Evolutionary conservation across 345 rosid genomes (phyloP).

Genomic region (Corchorus olitorius): DNA sequence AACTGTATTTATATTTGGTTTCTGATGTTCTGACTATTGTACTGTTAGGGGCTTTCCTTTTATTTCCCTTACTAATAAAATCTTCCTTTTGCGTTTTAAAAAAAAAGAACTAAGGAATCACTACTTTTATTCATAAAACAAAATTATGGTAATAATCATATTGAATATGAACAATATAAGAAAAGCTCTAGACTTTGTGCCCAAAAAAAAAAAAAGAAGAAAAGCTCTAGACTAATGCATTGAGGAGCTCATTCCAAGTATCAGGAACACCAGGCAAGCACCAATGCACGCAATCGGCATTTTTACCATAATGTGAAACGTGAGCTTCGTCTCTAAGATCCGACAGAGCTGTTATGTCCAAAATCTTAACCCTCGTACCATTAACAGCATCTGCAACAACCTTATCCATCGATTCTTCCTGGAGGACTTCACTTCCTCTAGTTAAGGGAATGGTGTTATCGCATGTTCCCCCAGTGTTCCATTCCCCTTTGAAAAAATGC

Average conservation of each 20-base stretch:
- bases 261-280: constrained; percentile 58
- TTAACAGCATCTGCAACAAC: constrained; percentile 24
- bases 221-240: constrained; percentile 29
- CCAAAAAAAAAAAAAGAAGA: too few relatives aligned
- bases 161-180: too few relatives aligned
- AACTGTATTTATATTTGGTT: too few relatives aligned
- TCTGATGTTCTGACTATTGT: too few relatives aligned
- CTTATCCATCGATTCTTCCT: constrained; percentile 29
- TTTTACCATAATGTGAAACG: constrained; percentile 29
- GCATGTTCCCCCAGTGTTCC: constrained; percentile 57
- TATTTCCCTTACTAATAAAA: too few relatives aligned
- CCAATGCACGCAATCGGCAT: constrained; percentile 46
- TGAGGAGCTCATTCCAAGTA: constrained; percentile 55
- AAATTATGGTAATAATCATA: too few relatives aligned
- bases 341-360: constrained; percentile 34
- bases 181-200: too few relatives aligned
- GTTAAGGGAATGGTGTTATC: constrained; percentile 43
- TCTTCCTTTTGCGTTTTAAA: too few relatives aligned
- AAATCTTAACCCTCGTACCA: constrained; percentile 31
- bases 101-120: too few relatives aligned
- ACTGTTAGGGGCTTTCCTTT: too few relatives aligned
- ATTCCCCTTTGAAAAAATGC: constrained; percentile 52
- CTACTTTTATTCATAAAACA: too few relatives aligned
- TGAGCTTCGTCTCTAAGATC: constrained; percentile 43
- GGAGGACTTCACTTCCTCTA: constrained; percentile 41